A percentile compares a stretch with the other conserved stretches of the same genome.
These are phyloP conservation scores for Talaromyces sp. DNA, from an alignment of 2,329 filamentous ascomycete genomes.

Conservation along the genomic window DNA sequence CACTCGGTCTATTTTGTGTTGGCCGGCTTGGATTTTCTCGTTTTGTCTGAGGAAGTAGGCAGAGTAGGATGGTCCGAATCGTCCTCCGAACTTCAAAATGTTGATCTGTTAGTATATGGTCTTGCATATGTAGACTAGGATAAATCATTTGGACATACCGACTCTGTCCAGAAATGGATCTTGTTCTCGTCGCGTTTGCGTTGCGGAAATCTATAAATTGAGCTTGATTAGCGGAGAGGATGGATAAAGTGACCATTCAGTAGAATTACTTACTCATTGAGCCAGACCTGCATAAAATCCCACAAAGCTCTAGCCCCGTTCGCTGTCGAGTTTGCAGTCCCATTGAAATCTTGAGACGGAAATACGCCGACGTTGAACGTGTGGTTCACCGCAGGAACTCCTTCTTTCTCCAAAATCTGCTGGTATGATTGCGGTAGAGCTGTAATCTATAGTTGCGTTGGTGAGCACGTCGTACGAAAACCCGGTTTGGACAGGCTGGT, in stretches of 20 bases:
- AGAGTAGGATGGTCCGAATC: conserved; percentile 30
- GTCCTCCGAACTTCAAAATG: conserved; percentile 31
- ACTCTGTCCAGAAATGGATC: conserved; percentile 28
- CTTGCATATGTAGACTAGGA: background rate
- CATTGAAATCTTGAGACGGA: conserved; percentile 36
- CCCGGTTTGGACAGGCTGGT: conserved; percentile 51
- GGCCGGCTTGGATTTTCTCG: conserved; percentile 28
- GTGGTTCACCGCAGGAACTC: conserved; percentile 41
- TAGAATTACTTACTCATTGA: conserved; percentile 14
- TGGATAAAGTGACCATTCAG: background rate
- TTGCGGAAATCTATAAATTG: conserved; percentile 23
- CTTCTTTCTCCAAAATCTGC: background rate
- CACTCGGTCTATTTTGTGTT: conserved; percentile 27
- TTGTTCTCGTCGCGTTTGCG: conserved; percentile 30
- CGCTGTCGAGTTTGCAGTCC: conserved; percentile 35
- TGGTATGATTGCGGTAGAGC: background rate
- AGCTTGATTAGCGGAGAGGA: background rate
- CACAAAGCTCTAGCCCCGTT: conserved; percentile 48
- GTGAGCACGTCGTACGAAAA: conserved; percentile 38
- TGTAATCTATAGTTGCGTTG: background rate
- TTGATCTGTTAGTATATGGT: background rate
- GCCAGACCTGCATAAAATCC: conserved; percentile 49
- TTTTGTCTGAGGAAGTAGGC: conserved; percentile 34
- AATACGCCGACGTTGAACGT: conserved; percentile 50
- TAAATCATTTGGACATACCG: conserved; percentile 1